Base-by-base conservation (phyloP, 768 basidiomycete genomes). In the Dioszegia hungarica region DNA sequence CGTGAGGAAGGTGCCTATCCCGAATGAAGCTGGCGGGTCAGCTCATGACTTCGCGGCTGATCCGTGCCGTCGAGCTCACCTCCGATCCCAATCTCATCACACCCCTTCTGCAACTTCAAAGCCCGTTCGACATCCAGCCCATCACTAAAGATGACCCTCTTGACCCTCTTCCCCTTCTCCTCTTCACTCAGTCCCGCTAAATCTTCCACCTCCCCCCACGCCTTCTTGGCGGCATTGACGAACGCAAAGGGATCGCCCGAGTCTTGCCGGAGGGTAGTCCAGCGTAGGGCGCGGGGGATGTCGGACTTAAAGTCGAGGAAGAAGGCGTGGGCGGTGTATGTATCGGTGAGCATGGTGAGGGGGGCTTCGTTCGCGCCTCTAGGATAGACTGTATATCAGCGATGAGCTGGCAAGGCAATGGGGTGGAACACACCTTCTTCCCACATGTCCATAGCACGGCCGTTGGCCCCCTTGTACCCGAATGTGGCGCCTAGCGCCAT, bases 1-100 rank as follows among this genome's bases (percentile, higher is more conserved):
- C 15, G 91, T 90, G 9, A 97, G 76, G 73, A 81, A 86, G 0
- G 95, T 99, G 0, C 95, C 95, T 40, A 98, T 91, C 9, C 95
- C 95, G 72, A 91, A 98, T 0, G 86, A 82, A 49, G 85, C 92
- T 94, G 51, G 22, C 0, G n/a, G 31, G 9, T 46, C 50, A 44
- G 55, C 40, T 54, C 28, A 34, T 39, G 12, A 27, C 59, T 79
- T 14, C 6, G 31, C 8, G n/a, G n/a, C 29, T 60, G 86, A 20
- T 19, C 29, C 24, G 28, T 5, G 40, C 51, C 88, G 79, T 19
- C 75, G 78, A 31, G n/a, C 74, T 58, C 55, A 75, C 76, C 67
- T n/a, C 60, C 63, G 54, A 97, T 82, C 2, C 88, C 91, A 5
- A 92, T 77, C 47, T 84, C 83, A 40, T 85, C 80, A 58, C 86